phyloP scores from a whole-genome alignment of 78 protist species.

The Diacronema lutheri region DNA sequence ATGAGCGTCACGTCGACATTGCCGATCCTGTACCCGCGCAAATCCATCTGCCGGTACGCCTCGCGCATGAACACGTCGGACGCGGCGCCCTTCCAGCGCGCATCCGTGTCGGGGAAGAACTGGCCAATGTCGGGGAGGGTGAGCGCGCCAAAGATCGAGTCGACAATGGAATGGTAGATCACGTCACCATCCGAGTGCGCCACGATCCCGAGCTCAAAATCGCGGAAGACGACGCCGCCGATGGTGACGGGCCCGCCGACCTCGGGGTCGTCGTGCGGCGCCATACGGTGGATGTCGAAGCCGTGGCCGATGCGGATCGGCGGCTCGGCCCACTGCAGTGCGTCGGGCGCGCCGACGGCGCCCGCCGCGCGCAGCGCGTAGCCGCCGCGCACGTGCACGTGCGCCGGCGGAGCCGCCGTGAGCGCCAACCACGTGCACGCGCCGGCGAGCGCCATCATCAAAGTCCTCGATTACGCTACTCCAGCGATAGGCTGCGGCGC shows the following conservation, averaged over 20 bases:
- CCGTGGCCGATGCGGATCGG: slow-evolving; percentile 8
- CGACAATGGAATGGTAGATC: background rate
- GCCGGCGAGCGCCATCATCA: too few relatives aligned
- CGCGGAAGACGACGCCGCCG: background rate
- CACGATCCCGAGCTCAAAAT: background rate
- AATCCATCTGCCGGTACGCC: background rate
- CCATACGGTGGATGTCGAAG: slow-evolving; percentile 18
- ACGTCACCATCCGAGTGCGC: slow-evolving; percentile 32
- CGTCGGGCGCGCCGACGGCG: too few relatives aligned
- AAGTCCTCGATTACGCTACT: too few relatives aligned
- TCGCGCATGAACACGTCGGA: slow-evolving; percentile 1
- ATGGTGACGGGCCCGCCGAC: background rate
- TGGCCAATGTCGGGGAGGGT: slow-evolving; percentile 14
- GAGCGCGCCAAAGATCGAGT: slow-evolving; percentile 11
- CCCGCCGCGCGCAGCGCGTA: too few relatives aligned
- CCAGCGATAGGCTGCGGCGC: too few relatives aligned
- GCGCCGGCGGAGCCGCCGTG: too few relatives aligned
- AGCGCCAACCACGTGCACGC: too few relatives aligned
- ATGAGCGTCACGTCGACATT: slow-evolving; percentile 21
- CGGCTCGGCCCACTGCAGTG: background rate
- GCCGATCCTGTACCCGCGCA: background rate
- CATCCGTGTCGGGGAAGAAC: slow-evolving; percentile 22
- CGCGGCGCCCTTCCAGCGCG: background rate
- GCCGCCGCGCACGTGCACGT: too few relatives aligned
- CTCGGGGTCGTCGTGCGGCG: background rate